Base-by-base conservation (phyloP, 257 asterid genomes). In the Verbena officinalis region DNA sequence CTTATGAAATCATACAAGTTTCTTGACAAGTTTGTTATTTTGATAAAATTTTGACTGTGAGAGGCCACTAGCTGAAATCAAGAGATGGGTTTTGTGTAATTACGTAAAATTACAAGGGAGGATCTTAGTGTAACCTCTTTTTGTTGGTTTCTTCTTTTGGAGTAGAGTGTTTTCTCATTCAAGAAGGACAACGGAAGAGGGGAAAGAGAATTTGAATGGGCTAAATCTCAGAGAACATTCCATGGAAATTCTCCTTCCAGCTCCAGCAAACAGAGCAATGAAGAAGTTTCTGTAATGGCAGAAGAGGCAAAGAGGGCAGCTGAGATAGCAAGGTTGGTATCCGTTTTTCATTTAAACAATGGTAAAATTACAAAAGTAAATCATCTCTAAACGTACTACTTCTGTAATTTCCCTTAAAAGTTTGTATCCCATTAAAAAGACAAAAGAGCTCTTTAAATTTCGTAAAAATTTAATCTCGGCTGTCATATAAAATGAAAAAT, bases 261-360 rank as follows among this genome's bases (percentile, higher is more conserved):
- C 7, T 24, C 24, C 22, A 63, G 31, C 48, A 63, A 16, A 3
- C 34, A 16, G 3, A 50, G 17, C 19, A 21, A n/a, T 10, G 23
- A 51, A 34, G 30, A 23, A 12, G 21, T 55, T 15, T 15, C 23
- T 27, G 13, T 0, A 11, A 1, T 15, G 36, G 17, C 31, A 9
- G 39, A 53, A 53, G 22, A 14, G 20, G 62, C n/a, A 2, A 63
- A 39, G 62, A 23, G 14, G 30, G 27, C 2, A 17, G 56, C 46
- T 65, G 71, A 65, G 51, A 11, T 16, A 6, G 42, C 55, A 16
- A 54, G 71, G 71, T 65, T 65, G 6, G 31, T 9, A 34, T 62
- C 40, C 3, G 3, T 4, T 53, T 27, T 13, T 53, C 1, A 7
- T 4, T 46, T 48, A n/a, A n/a, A n/a, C n/a, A n/a, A n/a, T n/a